Conservation (phyloP, 345 rosid species). For the Eucalyptus decipiens region DNA sequence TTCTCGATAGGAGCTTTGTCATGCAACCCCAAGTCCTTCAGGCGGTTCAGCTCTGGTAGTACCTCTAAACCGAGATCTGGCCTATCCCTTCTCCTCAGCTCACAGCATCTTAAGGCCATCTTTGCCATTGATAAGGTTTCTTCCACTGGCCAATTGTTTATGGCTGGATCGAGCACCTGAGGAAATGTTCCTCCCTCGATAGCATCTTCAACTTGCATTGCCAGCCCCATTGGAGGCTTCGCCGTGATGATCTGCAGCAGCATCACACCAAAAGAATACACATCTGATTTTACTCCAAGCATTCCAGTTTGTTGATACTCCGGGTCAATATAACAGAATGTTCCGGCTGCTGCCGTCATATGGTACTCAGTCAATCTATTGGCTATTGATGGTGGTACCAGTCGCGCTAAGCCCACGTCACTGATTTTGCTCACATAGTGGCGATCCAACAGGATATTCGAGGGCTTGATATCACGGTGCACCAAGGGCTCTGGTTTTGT, state of each 20-base stretch:
- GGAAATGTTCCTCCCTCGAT: constrained; percentile 35
- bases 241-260: constrained; percentile 72
- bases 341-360: constrained; percentile 78
- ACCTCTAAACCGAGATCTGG: constrained; percentile 58
- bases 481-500: constrained; percentile 80
- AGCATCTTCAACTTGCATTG: constrained; percentile 46
- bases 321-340: constrained; percentile 81
- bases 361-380: constrained; percentile 29
- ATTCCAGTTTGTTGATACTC: constrained; percentile 85
- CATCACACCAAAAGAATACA: constrained; percentile 71
- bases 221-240: constrained; percentile 59
- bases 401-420: constrained; percentile 71
- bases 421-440: constrained; percentile 54
- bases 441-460: constrained; percentile 63
- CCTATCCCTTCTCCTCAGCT: constrained; percentile 70
- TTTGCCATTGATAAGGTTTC: constrained; percentile 49
- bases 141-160: constrained; percentile 68
- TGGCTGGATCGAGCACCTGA: constrained; percentile 51
- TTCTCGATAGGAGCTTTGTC: neutral
- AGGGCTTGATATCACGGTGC: constrained; percentile 90
- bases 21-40: constrained; percentile 27
- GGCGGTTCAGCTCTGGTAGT: constrained; percentile 49
- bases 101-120: constrained; percentile 64
- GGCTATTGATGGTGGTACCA: constrained; percentile 49
- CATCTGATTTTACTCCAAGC: constrained; percentile 79